Base-by-base conservation (phyloP, 1,284 basidiomycete species). In the Puccinia novopanici region DNA sequence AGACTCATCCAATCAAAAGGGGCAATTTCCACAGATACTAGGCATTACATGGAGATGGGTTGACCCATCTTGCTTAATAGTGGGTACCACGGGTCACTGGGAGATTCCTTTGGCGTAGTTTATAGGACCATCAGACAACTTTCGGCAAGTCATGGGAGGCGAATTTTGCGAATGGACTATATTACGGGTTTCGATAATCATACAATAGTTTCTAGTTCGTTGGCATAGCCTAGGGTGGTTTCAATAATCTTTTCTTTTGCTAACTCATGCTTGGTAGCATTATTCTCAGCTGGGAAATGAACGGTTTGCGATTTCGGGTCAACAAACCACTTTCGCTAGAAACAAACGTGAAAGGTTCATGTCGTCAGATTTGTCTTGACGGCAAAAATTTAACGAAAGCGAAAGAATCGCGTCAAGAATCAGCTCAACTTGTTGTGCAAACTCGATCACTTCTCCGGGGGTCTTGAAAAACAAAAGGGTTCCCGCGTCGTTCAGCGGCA, bases 391-490 rank as follows among this genome's bases (percentile, higher is more conserved):
- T 22, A 75, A 48, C 13, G n/a, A n/a, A 68, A n/a, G n/a, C 3
- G 24, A 24, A 9, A 55, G 24, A 68, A 45, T 6, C 15, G 2
- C 24, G 42, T 59, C 2, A 6, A n/a, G 19, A 37, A 75, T 61
- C 30, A 45, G 82, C 85, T 80, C 73, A 73, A 86, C 85, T 88
- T 91, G 87, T 83, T 92, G 88, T 12, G 92, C 94, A 85, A 95
- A 96, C 42, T 85, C 87, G 68, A 93, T 85, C 9, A 96, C 87
- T 79, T 95, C 93, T 6, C 90, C 90, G 82, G 91, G 90, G 75
- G 88, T 90, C 50, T 90, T 90, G 87, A 96, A 95, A 89, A 96
- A 96, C 80, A 96, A 87, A 87, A 96, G 87, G 1, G 93, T 94
- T 0, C 92, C 91, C 0, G 93, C 94, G 83, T 96, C 94, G 84